A percentile compares a stretch with the other conserved stretches of the same genome.
phyloP scores from a whole-genome alignment of 2,329 filamentous ascomycete genomes.

The Westerdykella sp. region DNA sequence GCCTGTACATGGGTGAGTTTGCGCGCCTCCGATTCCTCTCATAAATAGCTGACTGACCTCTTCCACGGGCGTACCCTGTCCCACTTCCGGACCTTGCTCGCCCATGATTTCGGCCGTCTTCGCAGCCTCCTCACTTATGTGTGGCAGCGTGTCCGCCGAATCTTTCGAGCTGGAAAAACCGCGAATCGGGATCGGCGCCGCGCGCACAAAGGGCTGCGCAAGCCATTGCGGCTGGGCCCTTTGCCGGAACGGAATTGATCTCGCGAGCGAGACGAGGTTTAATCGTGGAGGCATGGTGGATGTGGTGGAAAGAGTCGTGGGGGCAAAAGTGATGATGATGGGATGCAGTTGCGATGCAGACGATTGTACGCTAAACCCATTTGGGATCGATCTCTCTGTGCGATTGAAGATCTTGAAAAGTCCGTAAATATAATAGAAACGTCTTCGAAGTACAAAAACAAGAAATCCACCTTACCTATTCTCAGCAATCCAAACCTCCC shows the following conservation, averaged over 20 bases:
- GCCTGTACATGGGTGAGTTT: conserved; percentile 43
- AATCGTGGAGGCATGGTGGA: conserved; percentile 36
- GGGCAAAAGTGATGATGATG: conserved; percentile 1
- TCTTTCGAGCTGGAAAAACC: conserved; percentile 28
- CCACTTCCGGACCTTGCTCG: conserved; percentile 53
- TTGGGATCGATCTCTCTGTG: background rate
- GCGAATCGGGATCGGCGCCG: conserved; percentile 26
- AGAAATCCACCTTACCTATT: too few species aligned
- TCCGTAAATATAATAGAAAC: too few species aligned
- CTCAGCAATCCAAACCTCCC: too few species aligned
- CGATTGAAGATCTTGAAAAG: too few species aligned
- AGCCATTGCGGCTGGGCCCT: conserved; percentile 26
- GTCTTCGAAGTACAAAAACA: too few species aligned
- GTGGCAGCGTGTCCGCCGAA: conserved; percentile 42
- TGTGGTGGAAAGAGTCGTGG: background rate
- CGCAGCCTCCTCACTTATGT: conserved; percentile 61
- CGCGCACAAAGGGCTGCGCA: conserved; percentile 15
- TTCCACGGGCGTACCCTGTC: conserved; percentile 60
- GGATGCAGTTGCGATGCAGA: background rate
- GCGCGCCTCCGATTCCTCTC: background rate
- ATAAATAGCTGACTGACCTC: conserved; percentile 45
- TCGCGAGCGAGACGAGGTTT: conserved; percentile 24
- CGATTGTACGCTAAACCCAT: background rate
- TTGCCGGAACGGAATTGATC: conserved; percentile 29
- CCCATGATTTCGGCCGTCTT: conserved; percentile 54